Conservation (phyloP, 768 basidiomycete species). For the Lactifluus pinguis region DNA sequence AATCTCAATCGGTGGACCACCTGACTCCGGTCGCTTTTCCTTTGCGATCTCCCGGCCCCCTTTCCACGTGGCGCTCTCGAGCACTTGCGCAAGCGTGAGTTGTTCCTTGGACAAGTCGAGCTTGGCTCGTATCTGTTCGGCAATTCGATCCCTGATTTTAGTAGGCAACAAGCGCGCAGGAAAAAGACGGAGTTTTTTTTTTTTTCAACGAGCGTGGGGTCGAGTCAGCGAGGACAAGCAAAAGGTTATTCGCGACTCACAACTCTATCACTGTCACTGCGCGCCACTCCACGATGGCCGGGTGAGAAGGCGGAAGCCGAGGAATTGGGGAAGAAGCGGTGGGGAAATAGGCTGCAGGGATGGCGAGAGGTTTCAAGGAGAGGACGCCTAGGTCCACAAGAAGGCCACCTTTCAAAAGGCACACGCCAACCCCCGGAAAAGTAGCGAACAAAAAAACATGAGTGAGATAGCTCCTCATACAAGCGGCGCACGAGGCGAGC, state of each 20-base stretch:
- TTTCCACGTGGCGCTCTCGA: conserved; percentile 96
- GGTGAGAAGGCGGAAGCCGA: conserved; percentile 63
- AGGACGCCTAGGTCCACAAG: conserved; percentile 79
- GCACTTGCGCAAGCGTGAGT: conserved; percentile 74
- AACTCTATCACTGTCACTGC: conserved; percentile 91
- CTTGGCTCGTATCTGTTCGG: conserved; percentile 53
- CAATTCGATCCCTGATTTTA: conserved; percentile 63
- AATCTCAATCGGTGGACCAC: conserved; percentile 83
- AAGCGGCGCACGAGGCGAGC: conserved; percentile 2
- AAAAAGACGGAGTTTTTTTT: neutral
- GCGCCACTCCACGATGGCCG: conserved; percentile 92
- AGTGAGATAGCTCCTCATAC: neutral
- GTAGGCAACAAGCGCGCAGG: neutral
- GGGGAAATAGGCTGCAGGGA: conserved; percentile 38
- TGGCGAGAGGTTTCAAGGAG: conserved; percentile 46
- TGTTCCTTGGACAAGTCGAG: conserved; percentile 42
- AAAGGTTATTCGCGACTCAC: conserved; percentile 29
- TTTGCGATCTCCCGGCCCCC: conserved; percentile 91
- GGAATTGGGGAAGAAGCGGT: conserved; percentile 47
- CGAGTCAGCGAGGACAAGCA: neutral
- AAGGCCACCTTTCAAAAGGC: conserved; percentile 56
- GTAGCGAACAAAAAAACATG: neutral
- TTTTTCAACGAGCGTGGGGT: neutral
- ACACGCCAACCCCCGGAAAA: neutral
- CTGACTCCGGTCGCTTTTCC: conserved; percentile 56